phyloP scores from a whole-genome alignment of 1,284 basidiomycete genomes.

The Moesziomyces sp. region DNA sequence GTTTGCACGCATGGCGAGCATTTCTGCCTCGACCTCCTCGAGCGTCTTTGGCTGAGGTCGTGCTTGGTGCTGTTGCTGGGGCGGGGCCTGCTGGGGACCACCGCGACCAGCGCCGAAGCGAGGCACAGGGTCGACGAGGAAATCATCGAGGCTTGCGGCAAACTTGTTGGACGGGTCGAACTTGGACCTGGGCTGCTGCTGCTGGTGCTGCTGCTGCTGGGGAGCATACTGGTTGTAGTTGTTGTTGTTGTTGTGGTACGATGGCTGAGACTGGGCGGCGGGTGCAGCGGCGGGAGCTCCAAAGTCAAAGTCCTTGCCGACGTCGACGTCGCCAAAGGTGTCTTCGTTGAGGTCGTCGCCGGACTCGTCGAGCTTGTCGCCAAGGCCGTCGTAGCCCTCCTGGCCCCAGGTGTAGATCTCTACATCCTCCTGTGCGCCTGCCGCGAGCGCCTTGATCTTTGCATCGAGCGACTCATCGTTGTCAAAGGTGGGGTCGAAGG shows the following conservation, averaged over 20 bases:
- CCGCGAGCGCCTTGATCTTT: constrained; percentile 70
- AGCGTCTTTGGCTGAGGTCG: constrained; percentile 60
- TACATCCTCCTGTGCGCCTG: constrained; percentile 76
- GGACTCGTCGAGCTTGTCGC: constrained; percentile 82
- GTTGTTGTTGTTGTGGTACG: constrained; percentile 9
- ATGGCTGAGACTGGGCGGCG: not conserved
- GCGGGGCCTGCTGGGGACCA: constrained; percentile 24
- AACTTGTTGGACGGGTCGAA: constrained; percentile 53
- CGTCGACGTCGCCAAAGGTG: constrained; percentile 79
- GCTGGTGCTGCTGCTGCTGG: constrained; percentile 6
- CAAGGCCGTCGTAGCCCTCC: constrained; percentile 88
- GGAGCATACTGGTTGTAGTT: constrained; percentile 14
- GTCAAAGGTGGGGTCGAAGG: constrained; percentile 51
- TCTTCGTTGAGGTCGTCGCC: constrained; percentile 74
- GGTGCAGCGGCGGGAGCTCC: constrained; percentile 64
- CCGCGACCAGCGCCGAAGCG: constrained; percentile 45
- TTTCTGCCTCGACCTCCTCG: constrained; percentile 69
- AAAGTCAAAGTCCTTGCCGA: constrained; percentile 90
- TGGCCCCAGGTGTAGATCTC: constrained; percentile 88
- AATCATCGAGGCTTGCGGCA: constrained; percentile 65
- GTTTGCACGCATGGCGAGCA: constrained; percentile 57
- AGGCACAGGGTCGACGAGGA: constrained; percentile 58
- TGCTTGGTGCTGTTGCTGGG: constrained; percentile 23
- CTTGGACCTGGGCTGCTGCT: constrained; percentile 35
- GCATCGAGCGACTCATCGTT: constrained; percentile 61